Evolutionary conservation across 176 grass and related monocot species (phyloP), one percentile per base, ranked within the genome.

Genomic region (sorghum (Sorghum bicolor)): DNA sequence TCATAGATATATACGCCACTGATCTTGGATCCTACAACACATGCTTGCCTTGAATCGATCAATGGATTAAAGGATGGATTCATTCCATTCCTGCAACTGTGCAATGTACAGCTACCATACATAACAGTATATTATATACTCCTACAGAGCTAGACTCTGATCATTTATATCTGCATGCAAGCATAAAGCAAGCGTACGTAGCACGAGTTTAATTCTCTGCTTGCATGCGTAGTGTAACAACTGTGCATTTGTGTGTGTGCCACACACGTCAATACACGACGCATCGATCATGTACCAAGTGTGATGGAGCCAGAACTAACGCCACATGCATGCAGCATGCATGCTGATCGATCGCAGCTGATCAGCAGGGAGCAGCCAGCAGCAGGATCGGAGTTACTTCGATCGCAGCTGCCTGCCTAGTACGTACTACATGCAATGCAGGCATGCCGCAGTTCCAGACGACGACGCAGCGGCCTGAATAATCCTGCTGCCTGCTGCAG

Each of bases 301-400:
- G 82, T 80, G 67, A 52, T 37, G 6, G 6, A 48, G 13, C 26
- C 1, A 31, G n/a, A n/a, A n/a, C 39, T 53, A 64, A 31, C 53
- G 39, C 36, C 24, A 36, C 33, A 14, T 67, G 79, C 63, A 66
- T 15, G 36, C 34, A 70, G 34, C n/a, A 32, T 32, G 32, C 32
- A 34, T 38, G 37, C 37, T 38, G 37, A 38, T 38, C 37, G 6
- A 38, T n/a, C n/a, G n/a, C n/a, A n/a, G n/a, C n/a, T n/a, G n/a
- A n/a, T 38, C 33, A 5, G 4, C 14, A 2, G 2, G 4, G 4
- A 16, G 1, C 64, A n/a, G 8, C 8, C 24, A 63, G 58, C 24
- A 63, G 58, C 68, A 61, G 76, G 53, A 57, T n/a, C 77, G 57
- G 16, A 86, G 76, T 86, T 80, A 86, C 78, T 80, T 80, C 64